These are phyloP conservation scores for Limnomonas spitsbergensis DNA, from an alignment of 139 green algal genomes.

Conservation along the genomic window DNA sequence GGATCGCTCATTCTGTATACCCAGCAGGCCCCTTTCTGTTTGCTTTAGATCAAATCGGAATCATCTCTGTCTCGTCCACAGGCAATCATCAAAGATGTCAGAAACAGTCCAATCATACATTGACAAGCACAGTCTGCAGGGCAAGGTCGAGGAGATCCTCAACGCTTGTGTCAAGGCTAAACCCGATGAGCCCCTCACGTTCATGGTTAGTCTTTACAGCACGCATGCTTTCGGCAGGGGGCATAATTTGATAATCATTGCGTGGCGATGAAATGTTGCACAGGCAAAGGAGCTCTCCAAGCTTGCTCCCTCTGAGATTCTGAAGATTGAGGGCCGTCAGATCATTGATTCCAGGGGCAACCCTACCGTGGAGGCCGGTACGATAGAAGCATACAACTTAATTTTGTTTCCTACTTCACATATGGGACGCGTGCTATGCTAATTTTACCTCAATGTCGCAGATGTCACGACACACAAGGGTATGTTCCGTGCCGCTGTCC, in stretches of 20 bases:
- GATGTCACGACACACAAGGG: constrained; percentile 90
- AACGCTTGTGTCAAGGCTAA: constrained; percentile 65
- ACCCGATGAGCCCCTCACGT: constrained; percentile 82
- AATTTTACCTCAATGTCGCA: neutral
- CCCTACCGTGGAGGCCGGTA: constrained; percentile 84
- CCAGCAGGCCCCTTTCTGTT: too few relatives aligned
- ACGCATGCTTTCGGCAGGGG: too few relatives aligned
- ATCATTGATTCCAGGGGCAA: constrained; percentile 97
- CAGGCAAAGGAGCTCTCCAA: constrained; percentile 65
- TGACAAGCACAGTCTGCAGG: constrained; percentile 78
- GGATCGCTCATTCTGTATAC: too few relatives aligned
- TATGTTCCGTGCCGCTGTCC: constrained; percentile 86
- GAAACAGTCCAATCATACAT: constrained; percentile 76
- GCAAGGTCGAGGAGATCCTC: constrained; percentile 84
- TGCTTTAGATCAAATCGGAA: too few relatives aligned
- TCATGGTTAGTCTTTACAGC: constrained; percentile 88
- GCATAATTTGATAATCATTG: neutral
- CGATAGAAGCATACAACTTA: too few relatives aligned
- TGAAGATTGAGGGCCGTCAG: constrained; percentile 85
- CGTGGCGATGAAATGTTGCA: neutral
- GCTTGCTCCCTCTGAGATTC: constrained; percentile 70
- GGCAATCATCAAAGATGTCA: constrained; percentile 8
- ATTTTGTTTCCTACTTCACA: too few relatives aligned
- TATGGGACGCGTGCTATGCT: too few relatives aligned
- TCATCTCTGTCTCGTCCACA: too few relatives aligned